phyloP scores from a whole-genome alignment of 352 stramenopile genomes.

The Globisporangium cylindrosporum region DNA sequence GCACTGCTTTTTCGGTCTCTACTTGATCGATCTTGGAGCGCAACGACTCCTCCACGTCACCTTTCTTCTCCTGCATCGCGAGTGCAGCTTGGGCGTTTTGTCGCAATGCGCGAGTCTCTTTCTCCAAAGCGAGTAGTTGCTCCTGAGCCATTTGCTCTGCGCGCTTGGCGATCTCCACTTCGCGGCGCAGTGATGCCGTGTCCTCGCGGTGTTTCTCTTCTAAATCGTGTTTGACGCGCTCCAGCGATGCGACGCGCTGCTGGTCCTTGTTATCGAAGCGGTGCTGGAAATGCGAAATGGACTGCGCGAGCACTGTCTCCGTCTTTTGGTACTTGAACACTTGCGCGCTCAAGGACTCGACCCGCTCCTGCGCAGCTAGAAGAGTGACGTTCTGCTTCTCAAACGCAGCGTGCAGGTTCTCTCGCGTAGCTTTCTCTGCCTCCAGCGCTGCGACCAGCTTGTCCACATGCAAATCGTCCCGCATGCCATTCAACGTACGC shows the following conservation, averaged over 20 bases:
- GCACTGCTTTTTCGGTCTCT: constrained; percentile 68
- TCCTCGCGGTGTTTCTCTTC: constrained; percentile 34
- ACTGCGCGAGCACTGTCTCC: constrained; percentile 69
- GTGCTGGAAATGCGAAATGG: constrained; percentile 64
- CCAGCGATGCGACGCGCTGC: constrained; percentile 38
- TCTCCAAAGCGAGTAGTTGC: constrained; percentile 32
- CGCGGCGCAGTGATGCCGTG: constrained; percentile 26
- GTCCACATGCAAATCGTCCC: constrained; percentile 41
- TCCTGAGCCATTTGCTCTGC: constrained; percentile 32
- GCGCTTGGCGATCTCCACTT: constrained; percentile 24
- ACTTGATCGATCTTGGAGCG: constrained; percentile 34
- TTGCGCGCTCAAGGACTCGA: constrained; percentile 39
- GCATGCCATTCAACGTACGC: constrained; percentile 47
- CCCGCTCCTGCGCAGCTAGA: constrained; percentile 35
- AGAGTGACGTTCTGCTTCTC: constrained; percentile 46
- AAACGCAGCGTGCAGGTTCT: constrained; percentile 35
- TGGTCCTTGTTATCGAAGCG: constrained; percentile 59
- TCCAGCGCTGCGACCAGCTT: constrained; percentile 53
- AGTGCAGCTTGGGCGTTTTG: constrained; percentile 24
- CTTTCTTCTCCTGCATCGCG: constrained; percentile 23
- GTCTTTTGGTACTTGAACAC: constrained; percentile 72
- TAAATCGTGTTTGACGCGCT: constrained; percentile 41
- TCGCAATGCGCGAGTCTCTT: constrained; percentile 26
- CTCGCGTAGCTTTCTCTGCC: constrained; percentile 42
- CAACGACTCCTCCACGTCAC: constrained; percentile 29